A percentile compares a stretch with the other conserved stretches of the same genome.
These are phyloP conservation scores for Arabis alpina DNA, from an alignment of 345 rosid species.

Conservation along the genomic window DNA sequence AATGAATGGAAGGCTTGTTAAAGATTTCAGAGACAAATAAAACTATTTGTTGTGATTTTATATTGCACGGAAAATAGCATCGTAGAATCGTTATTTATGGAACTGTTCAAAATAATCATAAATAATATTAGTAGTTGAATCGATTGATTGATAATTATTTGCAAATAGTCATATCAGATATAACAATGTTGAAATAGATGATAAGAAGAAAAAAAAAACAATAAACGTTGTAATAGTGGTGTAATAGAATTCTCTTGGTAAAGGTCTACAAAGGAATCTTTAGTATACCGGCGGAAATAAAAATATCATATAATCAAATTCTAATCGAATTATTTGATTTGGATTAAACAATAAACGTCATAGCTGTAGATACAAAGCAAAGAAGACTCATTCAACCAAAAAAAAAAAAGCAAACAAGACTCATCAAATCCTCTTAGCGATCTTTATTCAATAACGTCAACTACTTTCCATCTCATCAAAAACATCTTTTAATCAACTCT, in stretches of 20 bases:
- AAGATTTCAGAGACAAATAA: too few relatives aligned
- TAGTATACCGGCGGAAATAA: constrained; percentile 20
- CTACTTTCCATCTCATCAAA: constrained; percentile 19
- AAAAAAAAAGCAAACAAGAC: background rate
- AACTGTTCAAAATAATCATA: too few relatives aligned
- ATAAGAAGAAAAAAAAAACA: too few relatives aligned
- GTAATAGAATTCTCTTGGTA: background rate
- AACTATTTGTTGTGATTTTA: too few relatives aligned
- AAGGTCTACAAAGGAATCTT: constrained; percentile 23
- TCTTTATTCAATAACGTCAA: constrained; percentile 7
- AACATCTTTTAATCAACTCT: background rate
- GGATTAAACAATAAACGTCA: constrained; percentile 40
- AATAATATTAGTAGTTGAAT: too few relatives aligned
- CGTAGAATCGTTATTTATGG: too few relatives aligned
- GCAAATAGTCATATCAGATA: too few relatives aligned
- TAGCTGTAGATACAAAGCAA: constrained; percentile 40
- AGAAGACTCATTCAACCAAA: constrained; percentile 2
- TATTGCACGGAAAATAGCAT: too few relatives aligned
- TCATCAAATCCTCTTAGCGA: constrained; percentile 3
- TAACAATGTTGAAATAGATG: too few relatives aligned
- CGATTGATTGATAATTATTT: too few relatives aligned
- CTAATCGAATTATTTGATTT: constrained; percentile 7
- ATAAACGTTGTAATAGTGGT: too few relatives aligned
- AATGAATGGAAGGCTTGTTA: too few relatives aligned
- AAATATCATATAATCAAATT: constrained; percentile 10